phyloP scores from a whole-genome alignment of 75 land plant species.

The Pseudotsuga menziesii region DNA sequence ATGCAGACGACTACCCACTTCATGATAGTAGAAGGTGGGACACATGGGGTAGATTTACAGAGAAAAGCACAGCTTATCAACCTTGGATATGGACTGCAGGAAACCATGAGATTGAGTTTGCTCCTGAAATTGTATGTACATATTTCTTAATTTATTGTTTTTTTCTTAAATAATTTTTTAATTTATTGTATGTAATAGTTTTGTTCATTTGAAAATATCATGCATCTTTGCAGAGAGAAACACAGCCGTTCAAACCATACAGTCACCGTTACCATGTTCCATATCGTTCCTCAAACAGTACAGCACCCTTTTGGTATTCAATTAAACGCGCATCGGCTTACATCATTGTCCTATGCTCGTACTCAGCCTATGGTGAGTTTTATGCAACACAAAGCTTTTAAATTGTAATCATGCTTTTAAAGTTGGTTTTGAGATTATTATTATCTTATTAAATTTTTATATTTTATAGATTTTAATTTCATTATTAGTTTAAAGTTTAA shows the following conservation, averaged over 20 bases:
- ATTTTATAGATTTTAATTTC: no score
- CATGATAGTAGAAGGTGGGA: slow-evolving; percentile 72
- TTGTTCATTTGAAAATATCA: no score
- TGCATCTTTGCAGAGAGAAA: slow-evolving; percentile 32
- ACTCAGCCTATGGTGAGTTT: slow-evolving; percentile 43
- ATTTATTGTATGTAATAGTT: neutral
- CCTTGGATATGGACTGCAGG: slow-evolving; percentile 97
- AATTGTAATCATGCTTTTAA: neutral
- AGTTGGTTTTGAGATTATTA: neutral
- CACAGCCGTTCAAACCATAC: slow-evolving; percentile 37
- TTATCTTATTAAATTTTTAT: no score
- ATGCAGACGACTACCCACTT: slow-evolving; percentile 69
- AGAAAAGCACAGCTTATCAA: slow-evolving; percentile 81
- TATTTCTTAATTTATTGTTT: neutral
- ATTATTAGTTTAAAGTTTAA: no score
- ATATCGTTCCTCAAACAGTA: slow-evolving; percentile 41
- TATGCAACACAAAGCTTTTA: neutral
- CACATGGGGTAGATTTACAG: slow-evolving; percentile 87
- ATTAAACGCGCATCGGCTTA: slow-evolving; percentile 43
- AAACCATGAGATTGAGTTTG: slow-evolving; percentile 86
- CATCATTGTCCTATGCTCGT: slow-evolving; percentile 47
- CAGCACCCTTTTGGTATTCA: slow-evolving; percentile 47
- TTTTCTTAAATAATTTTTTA: no score
- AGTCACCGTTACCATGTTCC: slow-evolving; percentile 33
- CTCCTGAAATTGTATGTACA: slow-evolving; percentile 59